These are phyloP conservation scores for Microdochium nivale DNA, from an alignment of 2,329 filamentous ascomycete species.

Conservation along the genomic window DNA sequence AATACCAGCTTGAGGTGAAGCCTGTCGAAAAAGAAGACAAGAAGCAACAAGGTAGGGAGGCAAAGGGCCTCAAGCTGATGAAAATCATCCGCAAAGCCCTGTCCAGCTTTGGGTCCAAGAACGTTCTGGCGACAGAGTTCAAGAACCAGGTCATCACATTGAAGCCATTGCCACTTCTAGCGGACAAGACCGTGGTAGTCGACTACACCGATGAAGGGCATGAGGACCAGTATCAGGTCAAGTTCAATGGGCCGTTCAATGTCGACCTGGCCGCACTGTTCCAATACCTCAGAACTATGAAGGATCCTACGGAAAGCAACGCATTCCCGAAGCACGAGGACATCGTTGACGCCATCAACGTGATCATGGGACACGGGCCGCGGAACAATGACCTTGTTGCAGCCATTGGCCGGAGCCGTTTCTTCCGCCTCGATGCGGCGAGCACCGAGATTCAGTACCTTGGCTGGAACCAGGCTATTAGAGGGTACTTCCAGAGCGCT, in stretches of 20 bases:
- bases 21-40: constrained; percentile 4
- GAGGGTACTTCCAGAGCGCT: constrained; percentile 48
- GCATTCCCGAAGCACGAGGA: constrained; percentile 40
- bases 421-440: constrained; percentile 32
- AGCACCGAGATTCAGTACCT: constrained; percentile 14
- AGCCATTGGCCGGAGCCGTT: constrained; percentile 37
- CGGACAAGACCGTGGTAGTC: constrained; percentile 23
- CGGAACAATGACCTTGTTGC: constrained; percentile 25
- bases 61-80: constrained; percentile 32
- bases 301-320: constrained; percentile 23
- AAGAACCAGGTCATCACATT: constrained; percentile 37
- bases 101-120: constrained; percentile 19
- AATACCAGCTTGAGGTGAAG: constrained; percentile 34
- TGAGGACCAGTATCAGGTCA: constrained; percentile 29
- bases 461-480: constrained; percentile 29
- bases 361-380: constrained; percentile 38
- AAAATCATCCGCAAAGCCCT: constrained; percentile 31
- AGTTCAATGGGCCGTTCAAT: constrained; percentile 28
- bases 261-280: constrained; percentile 30
- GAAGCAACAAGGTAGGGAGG: constrained; percentile 1
- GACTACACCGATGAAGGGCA: constrained; percentile 23
- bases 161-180: constrained; percentile 26
- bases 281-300: constrained; percentile 34
- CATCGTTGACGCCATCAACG: constrained; percentile 40
- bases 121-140: constrained; percentile 37